Evolutionary conservation across 768 basidiomycete genomes (phyloP).

Genomic region (Antrodiella citrinella): DNA sequence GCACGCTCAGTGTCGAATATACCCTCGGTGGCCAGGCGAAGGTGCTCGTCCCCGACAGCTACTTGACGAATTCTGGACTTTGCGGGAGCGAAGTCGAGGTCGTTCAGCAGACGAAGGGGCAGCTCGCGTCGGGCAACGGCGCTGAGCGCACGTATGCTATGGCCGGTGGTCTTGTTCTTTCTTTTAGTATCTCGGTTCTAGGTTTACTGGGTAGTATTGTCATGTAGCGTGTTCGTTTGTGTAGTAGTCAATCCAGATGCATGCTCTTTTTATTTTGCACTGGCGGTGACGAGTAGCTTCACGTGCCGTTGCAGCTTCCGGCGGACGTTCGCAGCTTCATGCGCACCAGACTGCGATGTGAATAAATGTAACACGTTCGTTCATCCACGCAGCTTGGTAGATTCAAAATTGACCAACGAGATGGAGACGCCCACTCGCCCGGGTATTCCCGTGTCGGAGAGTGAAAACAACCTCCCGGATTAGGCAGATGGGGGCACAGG

Average conservation of each 20-base stretch:
- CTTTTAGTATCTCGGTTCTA: conserved; percentile 5
- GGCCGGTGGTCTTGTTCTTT: conserved; percentile 1
- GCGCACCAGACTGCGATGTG: too few species aligned
- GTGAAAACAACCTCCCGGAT: conserved; percentile 6
- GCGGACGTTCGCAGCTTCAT: too few species aligned
- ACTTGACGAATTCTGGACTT: conserved; percentile 29
- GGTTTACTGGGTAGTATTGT: conserved; percentile 4
- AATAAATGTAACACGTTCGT: too few species aligned
- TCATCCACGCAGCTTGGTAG: too few species aligned
- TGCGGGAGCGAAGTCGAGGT: conserved; percentile 21
- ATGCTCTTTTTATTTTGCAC: too few species aligned
- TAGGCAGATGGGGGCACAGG: conserved; percentile 8
- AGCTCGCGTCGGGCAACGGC: conserved; percentile 9
- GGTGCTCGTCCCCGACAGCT: conserved; percentile 39
- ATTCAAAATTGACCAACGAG: too few species aligned
- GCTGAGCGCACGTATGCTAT: conserved; percentile 2
- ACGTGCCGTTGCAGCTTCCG: too few species aligned
- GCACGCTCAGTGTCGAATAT: conserved; percentile 56
- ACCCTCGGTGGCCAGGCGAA: conserved; percentile 52
- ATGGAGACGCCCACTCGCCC: neutral
- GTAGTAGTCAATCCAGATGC: too few species aligned
- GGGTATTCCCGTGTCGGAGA: conserved; percentile 5
- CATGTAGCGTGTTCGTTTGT: neutral
- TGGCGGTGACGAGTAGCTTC: too few species aligned
- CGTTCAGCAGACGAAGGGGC: conserved; percentile 5